These are phyloP conservation scores for Lepidium sativum DNA, from an alignment of 345 rosid species.

Conservation along the genomic window DNA sequence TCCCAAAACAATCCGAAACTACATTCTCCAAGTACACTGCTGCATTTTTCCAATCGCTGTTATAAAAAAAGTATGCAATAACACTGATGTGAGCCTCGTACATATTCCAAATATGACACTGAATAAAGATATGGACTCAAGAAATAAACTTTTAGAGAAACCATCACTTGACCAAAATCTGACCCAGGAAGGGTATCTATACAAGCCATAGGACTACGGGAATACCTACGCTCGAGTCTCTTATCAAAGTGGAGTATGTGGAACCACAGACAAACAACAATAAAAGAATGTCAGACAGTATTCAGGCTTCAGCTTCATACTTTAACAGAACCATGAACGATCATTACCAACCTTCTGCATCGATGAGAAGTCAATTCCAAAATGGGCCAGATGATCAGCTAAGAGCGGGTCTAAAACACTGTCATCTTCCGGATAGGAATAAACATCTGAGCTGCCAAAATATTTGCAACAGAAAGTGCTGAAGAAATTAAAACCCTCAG, in stretches of 20 bases:
- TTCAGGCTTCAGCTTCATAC: neutral
- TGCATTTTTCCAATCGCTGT: neutral
- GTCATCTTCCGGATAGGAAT: constrained; percentile 91
- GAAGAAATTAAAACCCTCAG: constrained; percentile 2
- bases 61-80: neutral
- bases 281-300: neutral
- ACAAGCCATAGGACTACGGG: neutral
- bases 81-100: constrained; percentile 2
- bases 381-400: constrained; percentile 88
- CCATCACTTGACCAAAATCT: neutral
- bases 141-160: neutral
- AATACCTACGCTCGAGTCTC: neutral
- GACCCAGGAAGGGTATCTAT: neutral
- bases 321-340: neutral
- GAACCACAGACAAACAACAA: constrained; percentile 5
- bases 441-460: constrained; percentile 98
- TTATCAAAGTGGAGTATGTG: neutral
- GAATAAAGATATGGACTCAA: neutral
- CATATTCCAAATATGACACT: neutral
- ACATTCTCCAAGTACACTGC: neutral
- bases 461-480: constrained; percentile 34
- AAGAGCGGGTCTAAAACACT: constrained; percentile 84
- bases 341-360: constrained; percentile 67
- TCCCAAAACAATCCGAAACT: neutral
- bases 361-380: constrained; percentile 94